phyloP scores from a whole-genome alignment of 176 grass and related monocot species.

The Bonia amplexicaulis region DNA sequence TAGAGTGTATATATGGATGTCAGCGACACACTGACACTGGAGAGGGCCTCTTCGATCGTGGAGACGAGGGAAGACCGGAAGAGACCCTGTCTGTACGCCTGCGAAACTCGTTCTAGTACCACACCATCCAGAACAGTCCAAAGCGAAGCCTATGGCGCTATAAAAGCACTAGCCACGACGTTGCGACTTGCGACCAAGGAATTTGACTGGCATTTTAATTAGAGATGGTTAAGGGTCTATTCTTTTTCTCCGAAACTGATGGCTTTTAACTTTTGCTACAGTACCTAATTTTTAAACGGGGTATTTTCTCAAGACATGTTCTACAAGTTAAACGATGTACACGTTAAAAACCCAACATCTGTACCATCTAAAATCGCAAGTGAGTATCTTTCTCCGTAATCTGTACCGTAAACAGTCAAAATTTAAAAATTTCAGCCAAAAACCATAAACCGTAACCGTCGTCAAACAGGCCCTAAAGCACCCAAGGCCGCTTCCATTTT shows the following conservation, averaged over 20 bases:
- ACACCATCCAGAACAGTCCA: conserved; percentile 9
- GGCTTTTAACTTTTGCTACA: no score
- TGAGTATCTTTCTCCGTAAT: no score
- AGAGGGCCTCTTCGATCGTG: background rate
- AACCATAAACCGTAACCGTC: no score
- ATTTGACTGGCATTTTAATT: conserved; percentile 23
- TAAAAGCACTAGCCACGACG: background rate
- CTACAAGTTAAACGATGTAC: no score
- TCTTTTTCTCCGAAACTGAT: no score
- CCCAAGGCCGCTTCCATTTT: background rate
- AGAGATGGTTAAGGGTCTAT: background rate
- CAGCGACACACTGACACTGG: background rate
- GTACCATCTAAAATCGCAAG: no score
- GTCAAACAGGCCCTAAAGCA: no score
- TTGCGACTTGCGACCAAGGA: background rate
- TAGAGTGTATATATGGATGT: background rate
- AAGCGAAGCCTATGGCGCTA: background rate
- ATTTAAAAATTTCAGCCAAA: no score
- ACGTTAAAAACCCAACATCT: no score
- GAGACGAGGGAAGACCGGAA: background rate
- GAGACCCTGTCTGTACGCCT: background rate
- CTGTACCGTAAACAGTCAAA: no score
- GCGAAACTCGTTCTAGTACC: background rate
- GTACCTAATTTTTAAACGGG: no score
- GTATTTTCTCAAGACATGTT: no score